These are phyloP conservation scores for Immersiporthe knoxdaviesiana DNA, from an alignment of 2,329 filamentous ascomycete species.

Conservation along the genomic window DNA sequence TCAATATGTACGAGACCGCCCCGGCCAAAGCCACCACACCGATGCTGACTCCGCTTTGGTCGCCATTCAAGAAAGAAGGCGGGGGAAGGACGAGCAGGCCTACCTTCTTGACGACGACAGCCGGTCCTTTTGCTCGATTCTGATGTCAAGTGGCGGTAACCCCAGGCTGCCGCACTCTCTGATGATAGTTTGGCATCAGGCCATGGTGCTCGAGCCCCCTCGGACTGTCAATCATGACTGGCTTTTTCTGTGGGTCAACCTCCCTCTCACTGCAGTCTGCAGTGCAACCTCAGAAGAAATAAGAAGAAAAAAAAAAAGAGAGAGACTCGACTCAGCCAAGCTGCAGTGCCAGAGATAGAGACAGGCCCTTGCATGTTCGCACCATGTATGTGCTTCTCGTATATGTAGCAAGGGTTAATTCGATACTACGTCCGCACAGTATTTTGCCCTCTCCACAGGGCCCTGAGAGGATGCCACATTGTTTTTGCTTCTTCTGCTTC, in stretches of 20 bases:
- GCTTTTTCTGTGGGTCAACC: not conserved
- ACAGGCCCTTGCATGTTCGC: too few species aligned
- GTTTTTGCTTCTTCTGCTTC: not conserved
- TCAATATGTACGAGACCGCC: not conserved
- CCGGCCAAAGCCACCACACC: not conserved
- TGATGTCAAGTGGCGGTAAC: not conserved
- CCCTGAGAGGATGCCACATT: not conserved
- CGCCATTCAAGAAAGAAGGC: not conserved
- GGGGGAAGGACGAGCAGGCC: too few species aligned
- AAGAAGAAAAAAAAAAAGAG: too few species aligned
- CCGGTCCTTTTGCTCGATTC: not conserved
- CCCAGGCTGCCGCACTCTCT: not conserved
- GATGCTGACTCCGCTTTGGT: not conserved
- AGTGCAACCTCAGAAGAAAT: not conserved
- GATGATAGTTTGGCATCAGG: not conserved
- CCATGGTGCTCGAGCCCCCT: not conserved
- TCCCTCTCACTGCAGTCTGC: not conserved
- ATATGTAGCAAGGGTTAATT: not conserved
- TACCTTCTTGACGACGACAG: too few species aligned
- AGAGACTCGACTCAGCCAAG: not conserved
- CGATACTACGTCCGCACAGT: too few species aligned
- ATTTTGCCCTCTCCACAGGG: not conserved
- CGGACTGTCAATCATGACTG: not conserved
- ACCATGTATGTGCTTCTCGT: not conserved
- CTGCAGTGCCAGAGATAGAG: not conserved